Evolutionary conservation across 164 flowering plant genomes (phyloP).

Genomic region (Cinnamomum micranthum): DNA sequence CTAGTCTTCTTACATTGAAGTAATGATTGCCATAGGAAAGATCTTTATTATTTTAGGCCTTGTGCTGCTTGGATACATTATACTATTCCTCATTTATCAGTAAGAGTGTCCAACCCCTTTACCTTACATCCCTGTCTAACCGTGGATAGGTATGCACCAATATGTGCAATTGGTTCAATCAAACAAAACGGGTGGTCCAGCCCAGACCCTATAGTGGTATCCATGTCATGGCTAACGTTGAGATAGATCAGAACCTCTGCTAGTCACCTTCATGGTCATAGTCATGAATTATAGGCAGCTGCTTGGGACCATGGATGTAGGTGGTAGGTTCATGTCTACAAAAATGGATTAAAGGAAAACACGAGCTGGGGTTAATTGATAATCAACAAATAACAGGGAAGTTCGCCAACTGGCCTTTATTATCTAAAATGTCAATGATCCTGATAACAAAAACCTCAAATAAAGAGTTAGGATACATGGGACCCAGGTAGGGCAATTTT

Average conservation of each 20-base stretch:
- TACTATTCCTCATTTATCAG: no score
- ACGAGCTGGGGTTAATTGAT: background rate
- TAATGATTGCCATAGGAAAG: background rate
- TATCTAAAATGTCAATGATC: background rate
- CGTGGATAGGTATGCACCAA: background rate
- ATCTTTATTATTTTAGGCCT: background rate
- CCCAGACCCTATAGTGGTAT: conserved; percentile 22
- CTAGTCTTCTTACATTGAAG: background rate
- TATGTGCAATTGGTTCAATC: background rate
- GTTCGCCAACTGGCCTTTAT: no score
- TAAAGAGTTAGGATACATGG: background rate
- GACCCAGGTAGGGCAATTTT: background rate
- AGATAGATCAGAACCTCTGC: background rate
- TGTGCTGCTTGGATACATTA: no score
- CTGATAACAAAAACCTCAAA: background rate
- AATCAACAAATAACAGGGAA: background rate
- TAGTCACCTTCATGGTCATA: conserved; percentile 2
- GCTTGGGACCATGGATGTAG: background rate
- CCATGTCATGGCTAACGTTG: conserved; percentile 38
- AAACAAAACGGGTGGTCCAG: background rate
- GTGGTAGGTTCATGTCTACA: background rate
- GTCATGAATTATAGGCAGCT: background rate
- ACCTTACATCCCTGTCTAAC: background rate
- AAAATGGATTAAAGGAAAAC: background rate
- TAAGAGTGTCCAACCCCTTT: background rate